phyloP scores from a whole-genome alignment of 805 yeast genomes.

The Saccharomycopsis babjevae region DNA sequence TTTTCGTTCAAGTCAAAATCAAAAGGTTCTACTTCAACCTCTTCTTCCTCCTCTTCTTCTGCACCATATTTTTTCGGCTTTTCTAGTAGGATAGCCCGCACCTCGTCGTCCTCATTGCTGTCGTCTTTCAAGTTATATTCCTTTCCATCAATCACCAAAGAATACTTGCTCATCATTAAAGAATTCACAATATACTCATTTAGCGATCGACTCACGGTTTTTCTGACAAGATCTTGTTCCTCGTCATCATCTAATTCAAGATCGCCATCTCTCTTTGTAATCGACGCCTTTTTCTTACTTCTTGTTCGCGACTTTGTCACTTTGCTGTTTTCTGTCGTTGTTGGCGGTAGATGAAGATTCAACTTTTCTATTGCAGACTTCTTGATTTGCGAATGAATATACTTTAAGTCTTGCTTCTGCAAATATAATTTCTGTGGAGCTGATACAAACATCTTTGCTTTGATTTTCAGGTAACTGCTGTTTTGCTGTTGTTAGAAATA shows the following conservation, averaged over 20 bases:
- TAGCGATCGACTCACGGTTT: not conserved
- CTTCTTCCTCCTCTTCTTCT: constrained; percentile 17
- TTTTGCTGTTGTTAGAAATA: too few species aligned
- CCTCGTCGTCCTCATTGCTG: constrained; percentile 31
- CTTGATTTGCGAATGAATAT: constrained; percentile 35
- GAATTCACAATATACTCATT: not conserved
- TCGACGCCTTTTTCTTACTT: not conserved
- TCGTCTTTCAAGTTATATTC: not conserved
- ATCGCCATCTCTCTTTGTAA: not conserved
- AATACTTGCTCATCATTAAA: not conserved
- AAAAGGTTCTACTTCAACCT: constrained; percentile 52
- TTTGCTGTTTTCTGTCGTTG: not conserved
- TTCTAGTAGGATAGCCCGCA: constrained; percentile 34
- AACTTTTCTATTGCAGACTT: constrained; percentile 35
- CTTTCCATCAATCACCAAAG: not conserved
- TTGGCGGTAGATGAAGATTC: constrained; percentile 36
- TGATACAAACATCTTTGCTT: constrained; percentile 19
- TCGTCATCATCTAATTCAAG: not conserved
- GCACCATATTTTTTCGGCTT: not conserved
- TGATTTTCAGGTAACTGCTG: not conserved
- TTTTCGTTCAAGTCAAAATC: constrained; percentile 52
- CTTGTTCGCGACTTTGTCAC: constrained; percentile 1
- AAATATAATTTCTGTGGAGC: constrained; percentile 37
- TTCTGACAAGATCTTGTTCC: not conserved
- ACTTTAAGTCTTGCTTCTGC: constrained; percentile 42